A percentile compares a stretch with the other conserved stretches of the same genome.
Conservation (phyloP, 345 rosid species). For the Populus tremula region DNA sequence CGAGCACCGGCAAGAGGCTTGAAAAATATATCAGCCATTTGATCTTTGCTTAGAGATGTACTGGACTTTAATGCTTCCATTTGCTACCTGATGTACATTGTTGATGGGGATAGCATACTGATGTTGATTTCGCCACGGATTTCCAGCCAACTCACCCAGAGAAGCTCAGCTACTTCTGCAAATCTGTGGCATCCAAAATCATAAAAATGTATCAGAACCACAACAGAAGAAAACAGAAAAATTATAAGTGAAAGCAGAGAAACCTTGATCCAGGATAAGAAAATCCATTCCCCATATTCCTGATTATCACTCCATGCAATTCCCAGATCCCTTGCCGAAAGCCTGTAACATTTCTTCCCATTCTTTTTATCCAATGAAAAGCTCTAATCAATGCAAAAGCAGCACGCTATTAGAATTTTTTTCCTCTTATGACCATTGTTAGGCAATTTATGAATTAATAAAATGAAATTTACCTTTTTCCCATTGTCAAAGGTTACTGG, state of each 20-base stretch:
- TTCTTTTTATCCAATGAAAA: conserved; percentile 23
- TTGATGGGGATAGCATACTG: conserved; percentile 38
- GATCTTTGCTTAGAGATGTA: too few species aligned
- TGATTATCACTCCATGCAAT: conserved; percentile 37
- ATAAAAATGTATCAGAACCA: not conserved
- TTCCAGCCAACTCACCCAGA: conserved; percentile 50
- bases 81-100: conserved; percentile 27
- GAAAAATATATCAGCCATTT: too few species aligned
- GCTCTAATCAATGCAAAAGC: conserved; percentile 9
- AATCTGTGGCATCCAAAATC: conserved; percentile 28
- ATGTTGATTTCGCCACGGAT: conserved; percentile 38
- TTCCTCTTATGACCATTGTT: too few species aligned
- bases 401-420: too few species aligned
- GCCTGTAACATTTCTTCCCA: conserved; percentile 35
- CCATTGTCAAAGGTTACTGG: too few species aligned
- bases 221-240: not conserved
- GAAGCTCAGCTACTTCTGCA: conserved; percentile 46
- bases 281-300: conserved; percentile 17
- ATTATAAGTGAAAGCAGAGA: not conserved
- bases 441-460: too few species aligned
- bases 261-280: conserved; percentile 12
- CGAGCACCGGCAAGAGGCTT: too few species aligned
- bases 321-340: conserved; percentile 27
- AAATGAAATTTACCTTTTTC: too few species aligned
- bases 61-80: too few species aligned